Evolutionary conservation across 768 basidiomycete genomes (phyloP).

Genomic region (Clavaria fumosa): DNA sequence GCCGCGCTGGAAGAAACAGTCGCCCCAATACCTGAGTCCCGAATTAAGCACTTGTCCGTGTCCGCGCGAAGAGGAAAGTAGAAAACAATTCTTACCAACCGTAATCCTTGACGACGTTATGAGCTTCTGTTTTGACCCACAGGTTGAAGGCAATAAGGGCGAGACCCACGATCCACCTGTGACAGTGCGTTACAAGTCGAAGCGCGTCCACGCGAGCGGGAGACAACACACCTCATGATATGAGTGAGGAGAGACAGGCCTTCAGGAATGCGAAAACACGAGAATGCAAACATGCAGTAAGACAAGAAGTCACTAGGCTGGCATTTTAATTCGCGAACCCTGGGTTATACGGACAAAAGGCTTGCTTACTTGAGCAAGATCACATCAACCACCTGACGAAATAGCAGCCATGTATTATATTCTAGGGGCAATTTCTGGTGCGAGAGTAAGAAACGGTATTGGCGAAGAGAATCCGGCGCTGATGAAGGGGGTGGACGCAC

Average conservation of each 20-base stretch:
- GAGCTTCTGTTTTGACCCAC: constrained; percentile 97
- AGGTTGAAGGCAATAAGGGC: constrained; percentile 86
- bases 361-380: constrained; percentile 80
- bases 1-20: constrained; percentile 56
- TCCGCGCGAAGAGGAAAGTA: background rate
- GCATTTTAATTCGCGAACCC: constrained; percentile 4
- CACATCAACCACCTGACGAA: constrained; percentile 89
- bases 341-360: background rate
- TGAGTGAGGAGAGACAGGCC: constrained; percentile 62
- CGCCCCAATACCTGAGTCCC: constrained; percentile 97
- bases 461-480: background rate
- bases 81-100: constrained; percentile 1
- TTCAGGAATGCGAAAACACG: constrained; percentile 77
- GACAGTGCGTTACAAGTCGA: too few relatives aligned
- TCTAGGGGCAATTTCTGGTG: constrained; percentile 79
- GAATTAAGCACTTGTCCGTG: constrained; percentile 23
- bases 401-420: constrained; percentile 94
- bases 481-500: constrained; percentile 28
- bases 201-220: background rate
- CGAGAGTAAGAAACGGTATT: background rate
- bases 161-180: constrained; percentile 77
- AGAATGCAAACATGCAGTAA: constrained; percentile 90
- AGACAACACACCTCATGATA: constrained; percentile 41
- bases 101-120: constrained; percentile 76
- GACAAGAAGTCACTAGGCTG: constrained; percentile 83